Base-by-base conservation (phyloP, 805 yeast genomes). In the Wickerhamomyces silvicola region DNA sequence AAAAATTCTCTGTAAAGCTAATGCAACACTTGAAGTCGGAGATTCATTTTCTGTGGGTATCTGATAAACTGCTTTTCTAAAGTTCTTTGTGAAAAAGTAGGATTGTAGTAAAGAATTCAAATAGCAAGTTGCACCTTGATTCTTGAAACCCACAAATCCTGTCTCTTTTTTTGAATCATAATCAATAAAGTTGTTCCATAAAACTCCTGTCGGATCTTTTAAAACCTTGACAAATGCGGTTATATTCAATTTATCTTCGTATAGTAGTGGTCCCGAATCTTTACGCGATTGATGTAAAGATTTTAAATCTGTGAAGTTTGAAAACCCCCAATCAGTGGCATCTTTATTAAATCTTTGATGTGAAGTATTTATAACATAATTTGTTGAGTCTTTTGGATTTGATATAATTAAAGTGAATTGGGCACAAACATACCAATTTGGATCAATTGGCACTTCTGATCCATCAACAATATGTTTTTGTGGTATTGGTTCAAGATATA, bases 41-140 rank as follows among this genome's bases (percentile, higher is more conserved):
- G 45, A 50, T 37, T 74, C 78, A 30, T 64, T 65, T 18, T 74
- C 75, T 0, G 96, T 82, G 2, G 97, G 97, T 34, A 92, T 88
- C 46, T 79, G 78, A 53, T 85, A 90, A 3, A 92, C 97, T 35
- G 87, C 73, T 47, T 77, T 76, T 41, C 97, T 70, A 60, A 92
- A 92, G 19, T 66, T 63, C 41, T 76, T 77, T 1, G 98, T 92
- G 51, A 85, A 85, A 55, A 69, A 92, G 45, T 92, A 82, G 9
- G 95, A 83, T 57, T 92, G 98, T 33, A 92, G 59, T 37, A 92
- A 66, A 0, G 97, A 90, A 56, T 92, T 92, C 52, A 92, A 71
- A 59, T 92, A 92, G 57, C 99, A 92, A 0, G 99, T 92, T 2
- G 99, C 99, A 41, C 98, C 99, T 62, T 92, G 99, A 52, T 92